Conservation (phyloP, 78 protist species). For the Diacronema lutheri region DNA sequence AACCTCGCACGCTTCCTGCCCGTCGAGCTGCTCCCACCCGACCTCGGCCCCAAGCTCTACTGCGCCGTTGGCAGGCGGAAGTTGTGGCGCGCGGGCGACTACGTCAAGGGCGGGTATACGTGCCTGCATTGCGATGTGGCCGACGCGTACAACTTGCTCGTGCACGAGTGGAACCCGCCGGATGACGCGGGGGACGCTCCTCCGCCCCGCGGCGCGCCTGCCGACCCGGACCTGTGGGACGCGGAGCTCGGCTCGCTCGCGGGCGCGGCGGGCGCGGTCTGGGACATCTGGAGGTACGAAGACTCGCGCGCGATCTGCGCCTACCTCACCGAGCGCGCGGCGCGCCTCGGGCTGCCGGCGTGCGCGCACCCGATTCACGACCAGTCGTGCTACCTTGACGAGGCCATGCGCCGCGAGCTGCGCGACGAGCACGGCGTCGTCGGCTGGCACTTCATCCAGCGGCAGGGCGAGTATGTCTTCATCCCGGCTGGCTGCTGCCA, state of each 20-base stretch:
- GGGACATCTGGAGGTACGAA: background rate
- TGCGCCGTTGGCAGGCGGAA: background rate
- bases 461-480: constrained; percentile 3
- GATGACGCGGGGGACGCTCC: too few species aligned
- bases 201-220: too few species aligned
- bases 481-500: constrained; percentile 1
- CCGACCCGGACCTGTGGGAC: background rate
- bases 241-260: background rate
- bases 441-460: background rate
- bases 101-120: background rate
- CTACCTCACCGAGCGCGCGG: background rate
- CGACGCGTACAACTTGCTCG: background rate
- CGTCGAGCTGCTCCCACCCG: background rate
- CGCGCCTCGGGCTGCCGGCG: background rate
- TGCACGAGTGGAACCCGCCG: background rate
- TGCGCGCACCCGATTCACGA: background rate
- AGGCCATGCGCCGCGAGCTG: background rate
- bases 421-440: background rate
- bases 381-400: background rate
- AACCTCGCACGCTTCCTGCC: background rate
- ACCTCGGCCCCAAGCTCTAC: constrained; percentile 11
- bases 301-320: background rate
- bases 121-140: background rate
- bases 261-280: constrained; percentile 2
- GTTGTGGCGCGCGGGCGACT: background rate